These are phyloP conservation scores for Globisporangium splendens DNA, from an alignment of 352 stramenopile genomes.

Conservation along the genomic window DNA sequence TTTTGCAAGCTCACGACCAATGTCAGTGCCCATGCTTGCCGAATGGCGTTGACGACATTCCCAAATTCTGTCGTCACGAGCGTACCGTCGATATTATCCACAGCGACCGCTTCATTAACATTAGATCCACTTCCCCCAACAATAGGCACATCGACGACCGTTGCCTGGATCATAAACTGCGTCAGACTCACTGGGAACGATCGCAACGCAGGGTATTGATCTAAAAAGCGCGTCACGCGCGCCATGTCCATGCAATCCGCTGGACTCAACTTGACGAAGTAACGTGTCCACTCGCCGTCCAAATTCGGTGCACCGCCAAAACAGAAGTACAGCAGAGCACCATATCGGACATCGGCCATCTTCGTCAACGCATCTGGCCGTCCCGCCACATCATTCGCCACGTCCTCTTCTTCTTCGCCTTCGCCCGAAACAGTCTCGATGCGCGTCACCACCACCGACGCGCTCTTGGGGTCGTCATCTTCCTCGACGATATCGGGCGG, in stretches of 20 bases:
- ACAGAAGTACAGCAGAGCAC: slow-evolving; percentile 55
- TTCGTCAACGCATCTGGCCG: slow-evolving; percentile 25
- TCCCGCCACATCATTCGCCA: background rate
- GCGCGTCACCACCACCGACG: background rate
- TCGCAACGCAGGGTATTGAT: slow-evolving; percentile 29
- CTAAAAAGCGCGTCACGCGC: slow-evolving; percentile 34
- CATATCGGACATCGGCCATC: slow-evolving; percentile 38
- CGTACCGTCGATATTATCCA: too few relatives aligned
- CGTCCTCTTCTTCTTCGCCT: background rate
- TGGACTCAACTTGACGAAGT: slow-evolving; percentile 28
- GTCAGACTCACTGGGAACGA: slow-evolving; percentile 37
- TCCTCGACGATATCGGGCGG: slow-evolving; percentile 41
- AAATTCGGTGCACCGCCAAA: slow-evolving; percentile 52
- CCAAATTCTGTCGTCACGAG: too few relatives aligned
- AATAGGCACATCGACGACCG: slow-evolving; percentile 25
- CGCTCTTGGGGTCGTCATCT: slow-evolving; percentile 17
- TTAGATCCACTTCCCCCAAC: background rate
- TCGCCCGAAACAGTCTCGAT: background rate
- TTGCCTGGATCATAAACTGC: slow-evolving; percentile 52
- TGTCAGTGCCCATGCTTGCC: too few relatives aligned
- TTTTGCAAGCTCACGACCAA: too few relatives aligned
- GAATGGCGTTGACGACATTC: too few relatives aligned
- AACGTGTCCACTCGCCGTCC: slow-evolving; percentile 34
- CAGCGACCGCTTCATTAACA: background rate
- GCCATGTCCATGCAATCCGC: slow-evolving; percentile 45